Percentiles rank a stretch among this genome's conserved stretches.
Conservation (phyloP, 768 basidiomycete genomes). For the Hirschioporus abietinus region DNA sequence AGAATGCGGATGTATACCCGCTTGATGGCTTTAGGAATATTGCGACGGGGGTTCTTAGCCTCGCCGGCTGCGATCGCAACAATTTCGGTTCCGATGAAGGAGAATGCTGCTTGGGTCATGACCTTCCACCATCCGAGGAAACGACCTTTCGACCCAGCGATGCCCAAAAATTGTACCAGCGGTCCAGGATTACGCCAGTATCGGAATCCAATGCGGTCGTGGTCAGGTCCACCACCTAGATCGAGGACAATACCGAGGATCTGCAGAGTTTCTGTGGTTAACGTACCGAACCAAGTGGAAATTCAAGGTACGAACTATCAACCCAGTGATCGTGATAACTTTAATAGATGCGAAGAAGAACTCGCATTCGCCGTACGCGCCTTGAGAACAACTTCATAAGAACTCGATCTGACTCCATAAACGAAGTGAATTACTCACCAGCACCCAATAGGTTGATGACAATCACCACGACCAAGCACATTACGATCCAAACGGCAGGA, state of each 20-base stretch:
- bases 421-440: constrained; percentile 31
- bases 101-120: constrained; percentile 87
- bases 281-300: background rate
- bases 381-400: constrained; percentile 21
- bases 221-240: constrained; percentile 82
- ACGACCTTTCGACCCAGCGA: constrained; percentile 62
- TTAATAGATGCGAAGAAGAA: constrained; percentile 92
- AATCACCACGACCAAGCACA: constrained; percentile 72
- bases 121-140: constrained; percentile 73
- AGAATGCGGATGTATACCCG: constrained; percentile 74
- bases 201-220: constrained; percentile 66
- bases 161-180: constrained; percentile 65
- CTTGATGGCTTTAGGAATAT: constrained; percentile 55
- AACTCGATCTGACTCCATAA: constrained; percentile 8
- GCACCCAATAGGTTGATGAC: constrained; percentile 73
- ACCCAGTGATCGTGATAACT: constrained; percentile 76
- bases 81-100: constrained; percentile 91
- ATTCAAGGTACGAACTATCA: constrained; percentile 38
- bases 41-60: constrained; percentile 78
- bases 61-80: constrained; percentile 90
- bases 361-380: constrained; percentile 80
- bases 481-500: constrained; percentile 74
- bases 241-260: constrained; percentile 67
- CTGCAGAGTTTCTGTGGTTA: constrained; percentile 30
- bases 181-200: constrained; percentile 91